Base-by-base conservation (phyloP, 495 filamentous ascomycete species). In the Trichocladium uniseriatum region DNA sequence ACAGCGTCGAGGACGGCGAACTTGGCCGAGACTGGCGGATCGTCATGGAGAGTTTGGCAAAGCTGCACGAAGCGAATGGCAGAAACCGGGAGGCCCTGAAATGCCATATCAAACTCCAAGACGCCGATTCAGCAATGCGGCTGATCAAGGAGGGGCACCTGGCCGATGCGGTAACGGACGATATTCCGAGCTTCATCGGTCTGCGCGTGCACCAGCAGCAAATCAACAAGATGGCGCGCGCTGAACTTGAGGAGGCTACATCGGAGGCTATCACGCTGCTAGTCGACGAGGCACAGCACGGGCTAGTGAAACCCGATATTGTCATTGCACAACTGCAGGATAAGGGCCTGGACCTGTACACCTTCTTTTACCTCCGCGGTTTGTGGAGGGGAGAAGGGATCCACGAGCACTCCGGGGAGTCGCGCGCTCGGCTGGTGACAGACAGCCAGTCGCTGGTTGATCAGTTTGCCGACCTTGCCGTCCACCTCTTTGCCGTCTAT, bases 331-430 rank as follows among this genome's bases (percentile, higher is more conserved):
- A 97, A 54, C 75, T 98, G 2, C 66, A 75, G 48, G 55, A 64
- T 48, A 75, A 71, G 45, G 60, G 75, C 21, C 58, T 76, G 43
- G 67, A 69, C 52, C 64, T 87, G n/a, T 95, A 92, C 61, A 78
- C 94, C 6, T 98, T 85, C 68, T 90, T 97, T 68, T 96, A 96
- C 60, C 73, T 96, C 9, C 80, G 87, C 13, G 79, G 84, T 1
- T 72, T 98, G 13, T 97, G 91, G 94, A 72, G 73, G 13, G 85
- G 84, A 1, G 74, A 87, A 45, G 79, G 72, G 7, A 74, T 71
- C 13, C 62, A 66, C 41, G 64, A 69, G 35, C 66, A 66, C 39
- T 29, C 53, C 18, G 64, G 63, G 11, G 72, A 74, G 41, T 69
- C 61, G 24, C 71, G 61, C 35, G 75, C 70, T 20, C 65, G 68